A percentile compares a stretch with the other conserved stretches of the same genome.
phyloP scores from a whole-genome alignment of 768 basidiomycete genomes.

The Suillus paluster region DNA sequence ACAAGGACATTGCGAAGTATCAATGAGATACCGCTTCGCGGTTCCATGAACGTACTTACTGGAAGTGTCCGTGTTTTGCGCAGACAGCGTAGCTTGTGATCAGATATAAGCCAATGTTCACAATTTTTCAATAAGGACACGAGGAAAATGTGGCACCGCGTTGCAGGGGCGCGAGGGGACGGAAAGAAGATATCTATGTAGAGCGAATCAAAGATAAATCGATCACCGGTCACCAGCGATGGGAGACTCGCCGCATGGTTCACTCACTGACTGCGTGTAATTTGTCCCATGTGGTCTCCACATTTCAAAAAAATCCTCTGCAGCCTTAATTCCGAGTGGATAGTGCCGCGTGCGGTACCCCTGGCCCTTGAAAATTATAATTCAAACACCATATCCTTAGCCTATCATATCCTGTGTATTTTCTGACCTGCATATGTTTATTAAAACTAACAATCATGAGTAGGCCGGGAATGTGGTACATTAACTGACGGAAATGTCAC shows the following conservation, averaged over 20 bases:
- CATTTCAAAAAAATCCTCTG: not conserved
- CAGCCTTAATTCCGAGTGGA: not conserved
- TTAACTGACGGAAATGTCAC: not conserved
- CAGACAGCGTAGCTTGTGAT: no score
- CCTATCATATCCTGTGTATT: no score
- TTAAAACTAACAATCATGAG: not conserved
- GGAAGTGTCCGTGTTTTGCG: no score
- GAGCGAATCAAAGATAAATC: not conserved
- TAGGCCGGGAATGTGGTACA: not conserved
- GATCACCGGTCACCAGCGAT: not conserved
- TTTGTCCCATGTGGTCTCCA: not conserved
- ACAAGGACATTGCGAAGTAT: not conserved
- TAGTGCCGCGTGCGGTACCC: no score
- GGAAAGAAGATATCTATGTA: not conserved
- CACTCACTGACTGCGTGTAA: not conserved
- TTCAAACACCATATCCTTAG: no score
- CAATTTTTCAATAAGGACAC: no score
- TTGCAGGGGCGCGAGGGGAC: no score
- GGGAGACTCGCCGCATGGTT: not conserved
- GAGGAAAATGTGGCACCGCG: no score
- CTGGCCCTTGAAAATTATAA: not conserved
- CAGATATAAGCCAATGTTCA: no score
- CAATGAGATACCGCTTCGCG: no score
- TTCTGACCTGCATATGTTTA: no score
- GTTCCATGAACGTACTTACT: no score